Evolutionary conservation across 257 asterid genomes (phyloP).

Genomic region (Gentiana straminea): DNA sequence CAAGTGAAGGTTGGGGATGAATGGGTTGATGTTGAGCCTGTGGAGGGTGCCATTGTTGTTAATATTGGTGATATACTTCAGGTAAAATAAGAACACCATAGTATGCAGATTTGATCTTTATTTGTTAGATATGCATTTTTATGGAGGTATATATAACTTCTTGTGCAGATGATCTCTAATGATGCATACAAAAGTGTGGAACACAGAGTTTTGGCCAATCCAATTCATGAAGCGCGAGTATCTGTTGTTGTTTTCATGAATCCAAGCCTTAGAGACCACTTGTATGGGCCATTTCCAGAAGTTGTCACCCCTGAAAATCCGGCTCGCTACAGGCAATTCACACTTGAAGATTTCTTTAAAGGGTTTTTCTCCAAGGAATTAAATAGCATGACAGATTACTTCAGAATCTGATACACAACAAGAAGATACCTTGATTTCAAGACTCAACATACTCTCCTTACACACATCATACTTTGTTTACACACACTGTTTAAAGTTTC

Average conservation of each 20-base stretch:
- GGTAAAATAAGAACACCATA: constrained; percentile 11
- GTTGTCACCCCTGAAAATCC: constrained; percentile 23
- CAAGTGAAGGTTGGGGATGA: constrained; percentile 32
- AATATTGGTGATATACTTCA: constrained; percentile 39
- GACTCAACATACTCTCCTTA: too few species aligned
- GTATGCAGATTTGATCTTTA: too few species aligned
- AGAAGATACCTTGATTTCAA: too few species aligned
- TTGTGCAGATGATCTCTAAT: constrained; percentile 36
- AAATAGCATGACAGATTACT: constrained; percentile 28
- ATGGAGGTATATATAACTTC: not conserved
- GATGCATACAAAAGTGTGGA: constrained; percentile 33
- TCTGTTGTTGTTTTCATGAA: constrained; percentile 31
- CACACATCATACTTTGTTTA: too few species aligned
- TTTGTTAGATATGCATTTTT: too few species aligned
- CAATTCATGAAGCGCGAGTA: constrained; percentile 21
- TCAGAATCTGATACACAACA: constrained; percentile 12
- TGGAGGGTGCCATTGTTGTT: constrained; percentile 28
- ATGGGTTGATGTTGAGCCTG: constrained; percentile 35
- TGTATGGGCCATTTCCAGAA: constrained; percentile 29
- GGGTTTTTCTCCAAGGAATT: constrained; percentile 39
- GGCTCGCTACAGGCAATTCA: constrained; percentile 21
- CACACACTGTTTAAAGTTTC: too few species aligned
- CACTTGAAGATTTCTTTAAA: constrained; percentile 16
- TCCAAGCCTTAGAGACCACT: constrained; percentile 25
- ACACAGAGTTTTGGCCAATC: constrained; percentile 35